Evolutionary conservation across 139 green algal genomes (phyloP), one percentile per base, ranked within the genome.

Genomic region (Chlamydomonas sp.): DNA sequence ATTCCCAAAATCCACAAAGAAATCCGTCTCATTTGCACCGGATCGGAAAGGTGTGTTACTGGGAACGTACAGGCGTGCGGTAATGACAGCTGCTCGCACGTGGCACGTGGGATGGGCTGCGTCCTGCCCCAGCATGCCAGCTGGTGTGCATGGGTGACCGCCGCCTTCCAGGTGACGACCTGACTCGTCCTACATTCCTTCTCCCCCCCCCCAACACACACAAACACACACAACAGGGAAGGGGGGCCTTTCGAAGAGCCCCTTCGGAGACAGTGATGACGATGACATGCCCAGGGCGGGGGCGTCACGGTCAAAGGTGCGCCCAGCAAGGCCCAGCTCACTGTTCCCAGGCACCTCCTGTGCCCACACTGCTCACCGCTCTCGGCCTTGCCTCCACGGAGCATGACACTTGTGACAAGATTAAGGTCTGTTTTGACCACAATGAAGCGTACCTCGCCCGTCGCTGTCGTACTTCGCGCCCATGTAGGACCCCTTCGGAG

Each of bases 401-500:
- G 10, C 10, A 71, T 10, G 66, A 14, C 66, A 71, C 31, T 49
- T 49, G 31, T 49, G 31, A 49, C 1, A 84, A 76, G 10, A 6
- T 67, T 15, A 78, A 78, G 14, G 58, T 58, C 4, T 20, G 57
- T 3, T 20, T 67, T 60, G n/a, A 18, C 59, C 67, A 4, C 14
- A 49, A 58, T 67, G 20, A 12, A 68, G 68, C 67, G 80, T 78
- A 68, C 7, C 10, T n/a, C 74, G 12, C 3, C 74, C 31, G 3
- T 78, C 9, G 61, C 7, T 7, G 31, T 15, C 4, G 59, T 16
- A 5, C 31, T 62, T 8, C 31, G 4, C 31, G 1, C 3, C 1
- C 49, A 62, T 31, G 7, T 20, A 87, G 83, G 75, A 80, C 83
- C 83, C 83, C 2, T 80, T 87, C 67, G 73, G 20, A 1, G 83